Conservation (phyloP, 306 rosid genomes). For the Quercus rubra region DNA sequence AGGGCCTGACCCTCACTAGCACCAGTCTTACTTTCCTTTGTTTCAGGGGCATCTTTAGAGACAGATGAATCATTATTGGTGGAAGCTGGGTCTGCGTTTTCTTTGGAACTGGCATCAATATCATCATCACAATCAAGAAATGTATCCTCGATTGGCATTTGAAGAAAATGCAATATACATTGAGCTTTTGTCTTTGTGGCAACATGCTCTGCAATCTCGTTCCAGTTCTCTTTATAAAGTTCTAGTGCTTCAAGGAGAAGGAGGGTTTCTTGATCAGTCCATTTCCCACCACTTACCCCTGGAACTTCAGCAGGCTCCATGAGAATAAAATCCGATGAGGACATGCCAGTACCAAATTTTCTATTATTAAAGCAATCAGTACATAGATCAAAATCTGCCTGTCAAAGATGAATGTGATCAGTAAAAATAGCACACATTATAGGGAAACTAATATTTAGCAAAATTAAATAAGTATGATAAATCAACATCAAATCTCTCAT, state of each 20-base stretch:
- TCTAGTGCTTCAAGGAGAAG: conserved; percentile 96
- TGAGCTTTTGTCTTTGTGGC: conserved; percentile 94
- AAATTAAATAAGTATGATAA: conserved; percentile 1
- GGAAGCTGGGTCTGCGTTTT: conserved; percentile 46
- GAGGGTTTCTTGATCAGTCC: conserved; percentile 99
- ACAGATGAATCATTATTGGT: conserved; percentile 40
- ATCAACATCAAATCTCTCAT: background rate
- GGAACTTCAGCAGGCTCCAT: conserved; percentile 96
- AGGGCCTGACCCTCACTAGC: conserved; percentile 39
- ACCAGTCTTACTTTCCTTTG: conserved; percentile 34
- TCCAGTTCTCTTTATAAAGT: conserved; percentile 91
- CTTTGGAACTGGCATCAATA: conserved; percentile 47
- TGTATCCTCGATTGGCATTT: conserved; percentile 91
- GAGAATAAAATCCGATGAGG: conserved; percentile 83
- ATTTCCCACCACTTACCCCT: conserved; percentile 82
- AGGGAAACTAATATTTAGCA: conserved; percentile 1
- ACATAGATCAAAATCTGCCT: conserved; percentile 96
- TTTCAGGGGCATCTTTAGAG: conserved; percentile 47
- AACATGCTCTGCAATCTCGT: conserved; percentile 92
- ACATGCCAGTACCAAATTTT: conserved; percentile 84
- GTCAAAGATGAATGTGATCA: conserved; percentile 46
- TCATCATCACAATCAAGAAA: conserved; percentile 58
- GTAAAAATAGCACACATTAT: conserved; percentile 20
- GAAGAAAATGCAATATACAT: conserved; percentile 90
- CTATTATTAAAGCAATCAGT: conserved; percentile 81